Evolutionary conservation across 1,284 basidiomycete genomes (phyloP).

Genomic region (Ceratobasidium sp.): DNA sequence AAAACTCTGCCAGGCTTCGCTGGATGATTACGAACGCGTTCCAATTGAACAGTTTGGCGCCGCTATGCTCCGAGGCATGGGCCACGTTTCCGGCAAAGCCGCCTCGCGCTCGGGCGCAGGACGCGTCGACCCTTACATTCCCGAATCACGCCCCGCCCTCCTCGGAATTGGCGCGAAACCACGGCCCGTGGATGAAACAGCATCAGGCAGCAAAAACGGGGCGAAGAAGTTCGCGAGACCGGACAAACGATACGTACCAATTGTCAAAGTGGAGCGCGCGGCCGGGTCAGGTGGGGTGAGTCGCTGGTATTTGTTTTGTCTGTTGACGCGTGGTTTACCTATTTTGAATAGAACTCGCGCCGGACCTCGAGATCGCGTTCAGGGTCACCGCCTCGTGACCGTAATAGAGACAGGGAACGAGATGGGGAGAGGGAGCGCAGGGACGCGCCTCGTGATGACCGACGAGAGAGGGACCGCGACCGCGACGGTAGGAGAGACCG

Average conservation of each 20-base stretch:
- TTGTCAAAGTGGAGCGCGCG: slow-evolving; percentile 70
- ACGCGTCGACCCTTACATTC: slow-evolving; percentile 82
- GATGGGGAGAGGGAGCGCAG: slow-evolving; percentile 52
- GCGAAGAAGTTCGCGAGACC: slow-evolving; percentile 60
- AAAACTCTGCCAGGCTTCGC: slow-evolving; percentile 63
- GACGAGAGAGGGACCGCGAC: slow-evolving; percentile 51
- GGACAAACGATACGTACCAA: slow-evolving; percentile 81
- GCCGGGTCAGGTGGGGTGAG: slow-evolving; percentile 47
- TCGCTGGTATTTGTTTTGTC: slow-evolving; percentile 25
- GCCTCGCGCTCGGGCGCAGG: slow-evolving; percentile 73
- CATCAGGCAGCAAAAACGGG: slow-evolving; percentile 66
- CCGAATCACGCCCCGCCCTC: slow-evolving; percentile 82
- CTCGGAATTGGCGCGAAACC: slow-evolving; percentile 94
- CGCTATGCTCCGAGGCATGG: slow-evolving; percentile 96
- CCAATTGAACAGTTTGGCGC: slow-evolving; percentile 95
- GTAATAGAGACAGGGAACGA: slow-evolving; percentile 54
- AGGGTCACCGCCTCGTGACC: slow-evolving; percentile 39
- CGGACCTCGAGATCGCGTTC: slow-evolving; percentile 46
- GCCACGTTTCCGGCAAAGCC: slow-evolving; percentile 88
- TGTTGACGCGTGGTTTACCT: not conserved
- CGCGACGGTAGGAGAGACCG: slow-evolving; percentile 47
- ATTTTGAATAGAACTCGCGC: slow-evolving; percentile 42
- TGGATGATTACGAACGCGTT: slow-evolving; percentile 91
- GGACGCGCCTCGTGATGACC: slow-evolving; percentile 50
- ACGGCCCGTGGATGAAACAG: slow-evolving; percentile 64